phyloP scores from a whole-genome alignment of 768 basidiomycete genomes.

The Steccherinum ochraceum region DNA sequence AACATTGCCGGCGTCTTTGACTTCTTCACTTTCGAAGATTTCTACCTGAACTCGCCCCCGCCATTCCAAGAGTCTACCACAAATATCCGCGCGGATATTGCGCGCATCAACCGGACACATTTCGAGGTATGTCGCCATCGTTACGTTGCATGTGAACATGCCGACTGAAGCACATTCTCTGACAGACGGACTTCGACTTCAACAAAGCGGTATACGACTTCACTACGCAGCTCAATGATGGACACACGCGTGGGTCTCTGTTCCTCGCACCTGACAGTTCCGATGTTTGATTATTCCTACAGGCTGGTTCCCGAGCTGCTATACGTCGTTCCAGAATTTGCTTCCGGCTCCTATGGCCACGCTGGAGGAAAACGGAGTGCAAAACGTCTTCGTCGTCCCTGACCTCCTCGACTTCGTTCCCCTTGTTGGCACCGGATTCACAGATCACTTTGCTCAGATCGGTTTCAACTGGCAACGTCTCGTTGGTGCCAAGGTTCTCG shows the following conservation, averaged over 20 bases:
- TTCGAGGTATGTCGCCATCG: conserved; percentile 31
- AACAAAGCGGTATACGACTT: conserved; percentile 51
- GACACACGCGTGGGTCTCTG: conserved; percentile 47
- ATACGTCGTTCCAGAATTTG: conserved; percentile 38
- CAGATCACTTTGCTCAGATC: conserved; percentile 39
- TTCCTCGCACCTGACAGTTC: neutral
- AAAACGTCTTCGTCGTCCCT: conserved; percentile 45
- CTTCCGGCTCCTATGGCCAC: conserved; percentile 51
- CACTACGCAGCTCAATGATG: conserved; percentile 53
- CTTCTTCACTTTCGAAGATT: conserved; percentile 36
- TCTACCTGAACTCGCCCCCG: conserved; percentile 28
- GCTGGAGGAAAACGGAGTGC: conserved; percentile 39
- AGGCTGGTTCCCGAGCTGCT: conserved; percentile 57
- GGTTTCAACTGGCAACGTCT: conserved; percentile 54
- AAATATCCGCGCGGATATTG: conserved; percentile 45
- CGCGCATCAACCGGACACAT: conserved; percentile 39
- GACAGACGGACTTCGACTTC: conserved; percentile 64
- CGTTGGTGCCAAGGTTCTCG: conserved; percentile 50
- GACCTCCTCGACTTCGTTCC: conserved; percentile 46
- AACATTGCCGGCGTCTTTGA: conserved; percentile 28
- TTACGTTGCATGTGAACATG: no score
- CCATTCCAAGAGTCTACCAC: conserved; percentile 42
- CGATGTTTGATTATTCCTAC: neutral
- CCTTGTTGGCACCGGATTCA: conserved; percentile 40
- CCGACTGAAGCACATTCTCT: no score